Evolutionary conservation across 1,139 yeast species (phyloP).

Genomic region (Arxiozyma slooffiae): DNA sequence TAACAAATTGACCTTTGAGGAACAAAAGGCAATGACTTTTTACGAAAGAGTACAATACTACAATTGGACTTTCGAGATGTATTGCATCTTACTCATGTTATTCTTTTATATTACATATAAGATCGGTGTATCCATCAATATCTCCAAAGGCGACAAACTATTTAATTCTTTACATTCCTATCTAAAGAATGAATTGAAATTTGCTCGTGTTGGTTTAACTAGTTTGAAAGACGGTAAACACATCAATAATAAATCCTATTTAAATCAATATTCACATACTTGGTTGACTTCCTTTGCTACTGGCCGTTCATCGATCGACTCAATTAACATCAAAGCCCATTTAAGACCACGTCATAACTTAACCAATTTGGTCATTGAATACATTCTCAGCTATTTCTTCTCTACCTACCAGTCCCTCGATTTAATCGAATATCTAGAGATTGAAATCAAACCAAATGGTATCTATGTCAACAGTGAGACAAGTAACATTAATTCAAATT

Average conservation of each 20-base stretch:
- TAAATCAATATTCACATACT: constrained; percentile 62
- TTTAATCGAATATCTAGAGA: constrained; percentile 53
- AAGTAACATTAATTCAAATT: constrained; percentile 16
- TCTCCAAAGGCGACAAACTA: constrained; percentile 43
- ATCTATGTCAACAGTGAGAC: constrained; percentile 42
- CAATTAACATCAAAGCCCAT: constrained; percentile 50
- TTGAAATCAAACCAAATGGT: constrained; percentile 52
- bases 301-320: constrained; percentile 71
- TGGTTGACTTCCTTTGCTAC: constrained; percentile 70
- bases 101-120: constrained; percentile 39
- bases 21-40: constrained; percentile 42
- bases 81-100: constrained; percentile 43
- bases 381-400: constrained; percentile 45
- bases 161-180: constrained; percentile 39
- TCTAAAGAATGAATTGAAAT: constrained; percentile 48
- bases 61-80: constrained; percentile 68
- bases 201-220: constrained; percentile 67
- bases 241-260: constrained; percentile 31
- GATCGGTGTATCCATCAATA: constrained; percentile 53
- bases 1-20: constrained; percentile 39
- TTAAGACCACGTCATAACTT: constrained; percentile 76
- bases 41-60: constrained; percentile 39
- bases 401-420: constrained; percentile 34
- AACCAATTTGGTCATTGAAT: constrained; percentile 40
- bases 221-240: constrained; percentile 28